A percentile compares a stretch with the other conserved stretches of the same genome.
phyloP scores from a whole-genome alignment of 75 land plant genomes.

The Gnetum montanum region DNA sequence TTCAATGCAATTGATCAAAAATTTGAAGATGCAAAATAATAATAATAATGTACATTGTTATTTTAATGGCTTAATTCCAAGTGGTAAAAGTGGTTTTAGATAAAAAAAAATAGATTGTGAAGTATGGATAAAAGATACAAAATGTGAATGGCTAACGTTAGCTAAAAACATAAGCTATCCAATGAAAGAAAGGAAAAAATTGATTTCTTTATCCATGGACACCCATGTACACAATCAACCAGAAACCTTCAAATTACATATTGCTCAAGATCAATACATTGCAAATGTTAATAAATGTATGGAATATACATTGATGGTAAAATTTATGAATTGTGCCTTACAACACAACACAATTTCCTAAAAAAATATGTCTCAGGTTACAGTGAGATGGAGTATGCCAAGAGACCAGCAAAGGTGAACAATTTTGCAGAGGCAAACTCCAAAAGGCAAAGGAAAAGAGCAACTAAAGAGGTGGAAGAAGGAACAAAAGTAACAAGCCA shows the following conservation, averaged over 20 bases:
- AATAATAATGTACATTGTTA: conserved; percentile 6
- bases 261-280: conserved; percentile 57
- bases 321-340: conserved; percentile 94
- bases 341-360: conserved; percentile 82
- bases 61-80: neutral
- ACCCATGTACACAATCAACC: neutral
- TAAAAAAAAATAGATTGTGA: too few relatives aligned
- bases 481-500: too few relatives aligned
- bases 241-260: conserved; percentile 31
- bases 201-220: neutral
- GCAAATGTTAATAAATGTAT: conserved; percentile 63
- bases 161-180: conserved; percentile 10
- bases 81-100: neutral
- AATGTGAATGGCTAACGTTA: conserved; percentile 30
- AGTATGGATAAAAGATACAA: conserved; percentile 60
- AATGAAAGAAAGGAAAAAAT: conserved; percentile 14
- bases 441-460: too few relatives aligned
- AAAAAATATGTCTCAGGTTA: too few relatives aligned
- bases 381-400: too few relatives aligned
- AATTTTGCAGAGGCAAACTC: too few relatives aligned
- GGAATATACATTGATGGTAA: conserved; percentile 77
- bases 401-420: too few relatives aligned
- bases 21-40: neutral
- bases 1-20: neutral
- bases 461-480: too few relatives aligned